Base-by-base conservation (phyloP, 2,329 filamentous ascomycete species). In the Aureobasidium sp. region DNA sequence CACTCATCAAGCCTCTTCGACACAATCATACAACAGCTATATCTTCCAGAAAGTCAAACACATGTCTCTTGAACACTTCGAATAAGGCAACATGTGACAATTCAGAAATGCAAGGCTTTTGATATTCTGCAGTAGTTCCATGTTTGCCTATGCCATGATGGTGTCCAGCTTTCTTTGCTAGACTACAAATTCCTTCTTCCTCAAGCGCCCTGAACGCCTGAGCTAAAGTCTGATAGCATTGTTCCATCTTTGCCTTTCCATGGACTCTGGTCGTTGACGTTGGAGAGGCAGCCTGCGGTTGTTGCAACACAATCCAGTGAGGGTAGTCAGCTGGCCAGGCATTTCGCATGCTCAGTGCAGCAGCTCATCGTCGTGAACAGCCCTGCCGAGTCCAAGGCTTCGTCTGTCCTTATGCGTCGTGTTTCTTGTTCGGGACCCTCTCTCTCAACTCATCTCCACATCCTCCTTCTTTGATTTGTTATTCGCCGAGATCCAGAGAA, bases 401-500 rank as follows among this genome's bases (percentile, higher is more conserved):
- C 36, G 27, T 54, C 50, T 54, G 9, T 54, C 50, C 50, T 54
- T 42, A 13, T 36, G 50, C 21, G 16, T 54, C 50, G 6, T 39
- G 36, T 32, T 54, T 27, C 51, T 39, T 45, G 41, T 55, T 29
- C 37, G 10, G 13, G 9, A n/a, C 41, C 42, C n/a, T 47, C 27
- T 47, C 27, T 42, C 55, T 59, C 55, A 59, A 42, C 55, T 59
- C 55, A 59, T 59, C 36, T 59, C 55, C 34, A 59, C 55, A 5
- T 59, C 55, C n/a, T 55, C 59, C 44, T 63, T 63, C 58, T 63
- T 61, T 11, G 45, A 21, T 25, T 55, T 47, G 32, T 68, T 64
- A 63, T 66, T 68, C 59, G 79, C 80, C 39, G 81, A 83, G 70
- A 97, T 93, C 88, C 91, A 97, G 50, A 97, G 82, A n/a, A 97